Base-by-base conservation (phyloP, 2,329 filamentous ascomycete genomes). In the Aspergillus neoniger region DNA sequence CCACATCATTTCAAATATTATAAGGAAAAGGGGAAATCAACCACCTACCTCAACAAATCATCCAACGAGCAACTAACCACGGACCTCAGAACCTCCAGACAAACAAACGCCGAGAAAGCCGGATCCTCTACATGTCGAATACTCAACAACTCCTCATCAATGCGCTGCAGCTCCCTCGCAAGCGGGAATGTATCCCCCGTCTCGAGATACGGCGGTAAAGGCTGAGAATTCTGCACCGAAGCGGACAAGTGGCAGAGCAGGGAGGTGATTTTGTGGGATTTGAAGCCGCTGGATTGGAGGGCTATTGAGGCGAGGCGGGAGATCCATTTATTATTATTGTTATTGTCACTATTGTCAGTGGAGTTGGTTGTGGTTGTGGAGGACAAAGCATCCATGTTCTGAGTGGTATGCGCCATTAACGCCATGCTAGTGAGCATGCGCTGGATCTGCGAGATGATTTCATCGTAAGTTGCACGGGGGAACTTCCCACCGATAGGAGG, bases 401-500 rank as follows among this genome's bases (percentile, higher is more conserved):
- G 74, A 0, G 85, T 86, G 17, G 85, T 82, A 68, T 88, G 88
- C 32, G 83, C 82, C 63, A 90, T 84, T 0, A 91, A 78, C 0
- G 85, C 82, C 63, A 90, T 86, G 73, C 90, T 91, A 62, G 85
- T 85, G 62, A 87, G 79, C 52, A 70, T 70, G 2, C 67, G 64
- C 55, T 82, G 78, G 10, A 87, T 80, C 30, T 83, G 80, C 1
- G 75, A 76, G 56, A 89, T 86, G 61, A 91, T 85, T 51, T 80
- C 79, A 55, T 88, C 82, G 74, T 91, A 91, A 5, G 82, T 80
- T 49, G 83, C 75, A 21, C 81, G 81, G 0, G 90, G 90, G 65
- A 91, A 93, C 57, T 83, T 85, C 21, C 90, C 90, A 14, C 90
- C 89, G n/a, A 92, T 82, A 0, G 85, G 85, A 0, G 88, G 85